Evolutionary conservation across 1,139 yeast species (phyloP).

Genomic region (Diutina siamensis): DNA sequence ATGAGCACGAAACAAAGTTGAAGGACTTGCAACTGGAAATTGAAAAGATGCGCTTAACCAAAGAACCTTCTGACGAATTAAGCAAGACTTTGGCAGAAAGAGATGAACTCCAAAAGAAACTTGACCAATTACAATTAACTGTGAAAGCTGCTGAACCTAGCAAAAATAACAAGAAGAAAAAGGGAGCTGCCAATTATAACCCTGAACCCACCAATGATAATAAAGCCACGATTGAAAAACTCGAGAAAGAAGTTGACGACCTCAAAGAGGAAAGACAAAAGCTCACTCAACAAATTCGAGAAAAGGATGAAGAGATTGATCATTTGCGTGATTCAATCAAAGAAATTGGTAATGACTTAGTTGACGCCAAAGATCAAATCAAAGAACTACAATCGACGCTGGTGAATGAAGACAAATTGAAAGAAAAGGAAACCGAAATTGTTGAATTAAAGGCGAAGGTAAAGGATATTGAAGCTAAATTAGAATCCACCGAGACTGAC

Average conservation of each 20-base stretch:
- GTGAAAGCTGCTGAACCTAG: conserved; percentile 3
- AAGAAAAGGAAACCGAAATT: background rate
- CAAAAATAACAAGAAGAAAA: conserved; percentile 8
- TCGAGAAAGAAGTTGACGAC: background rate
- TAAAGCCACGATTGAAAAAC: background rate
- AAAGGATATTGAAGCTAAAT: background rate
- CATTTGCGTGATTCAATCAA: conserved; percentile 59
- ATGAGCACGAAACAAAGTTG: conserved; percentile 1
- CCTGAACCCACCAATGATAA: background rate
- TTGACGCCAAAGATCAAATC: conserved; percentile 35
- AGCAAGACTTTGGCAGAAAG: background rate
- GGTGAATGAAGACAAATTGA: background rate
- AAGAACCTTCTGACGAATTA: background rate
- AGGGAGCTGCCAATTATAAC: conserved; percentile 2
- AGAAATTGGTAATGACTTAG: conserved; percentile 67
- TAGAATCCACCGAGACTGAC: background rate
- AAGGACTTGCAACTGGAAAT: background rate
- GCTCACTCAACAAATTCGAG: conserved; percentile 9
- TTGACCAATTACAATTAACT: background rate
- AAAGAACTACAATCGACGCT: conserved; percentile 11
- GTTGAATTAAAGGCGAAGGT: background rate
- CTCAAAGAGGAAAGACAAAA: background rate
- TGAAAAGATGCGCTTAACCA: background rate
- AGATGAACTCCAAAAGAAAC: conserved; percentile 7
- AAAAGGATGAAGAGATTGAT: conserved; percentile 41